phyloP scores from a whole-genome alignment of 2,329 filamentous ascomycete species.

The Madurella mycetomatis region DNA sequence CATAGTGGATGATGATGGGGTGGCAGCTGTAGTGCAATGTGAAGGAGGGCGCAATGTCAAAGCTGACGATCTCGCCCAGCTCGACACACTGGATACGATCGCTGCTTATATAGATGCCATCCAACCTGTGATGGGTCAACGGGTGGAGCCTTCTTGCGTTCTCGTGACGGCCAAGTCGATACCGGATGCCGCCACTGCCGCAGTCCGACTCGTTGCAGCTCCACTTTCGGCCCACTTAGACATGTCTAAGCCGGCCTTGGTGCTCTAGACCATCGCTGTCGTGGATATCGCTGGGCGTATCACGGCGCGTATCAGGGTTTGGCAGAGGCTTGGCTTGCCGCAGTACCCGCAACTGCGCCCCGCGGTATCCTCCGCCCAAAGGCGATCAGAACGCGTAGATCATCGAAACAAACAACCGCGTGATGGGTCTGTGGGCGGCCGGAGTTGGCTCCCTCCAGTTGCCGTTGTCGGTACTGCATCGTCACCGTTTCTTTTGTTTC shows the following conservation, averaged over 20 bases:
- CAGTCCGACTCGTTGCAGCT: slow-evolving; percentile 4
- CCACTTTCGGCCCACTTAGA: slow-evolving; percentile 10
- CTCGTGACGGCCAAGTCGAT: neutral
- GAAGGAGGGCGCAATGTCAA: no score
- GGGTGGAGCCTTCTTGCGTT: slow-evolving; percentile 1
- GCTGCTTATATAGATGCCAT: neutral
- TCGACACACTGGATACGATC: no score
- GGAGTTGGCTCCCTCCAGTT: no score
- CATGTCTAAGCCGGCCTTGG: neutral
- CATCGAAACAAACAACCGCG: no score
- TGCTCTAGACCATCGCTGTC: slow-evolving; percentile 1
- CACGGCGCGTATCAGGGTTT: neutral
- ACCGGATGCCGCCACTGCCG: neutral
- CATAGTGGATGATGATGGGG: slow-evolving; percentile 10
- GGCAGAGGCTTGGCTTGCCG: slow-evolving; percentile 6
- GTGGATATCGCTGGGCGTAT: slow-evolving; percentile 5
- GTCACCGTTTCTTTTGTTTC: no score
- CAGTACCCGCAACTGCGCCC: neutral
- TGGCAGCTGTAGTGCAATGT: neutral
- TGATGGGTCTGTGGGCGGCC: no score
- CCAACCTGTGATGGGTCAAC: neutral
- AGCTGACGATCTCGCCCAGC: no score
- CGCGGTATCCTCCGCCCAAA: no score
- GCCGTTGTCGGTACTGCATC: no score
- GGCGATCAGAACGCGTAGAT: no score